Base-by-base conservation (phyloP, 1,139 yeast species). In the Hemisphaericaspora lyxosophila region DNA sequence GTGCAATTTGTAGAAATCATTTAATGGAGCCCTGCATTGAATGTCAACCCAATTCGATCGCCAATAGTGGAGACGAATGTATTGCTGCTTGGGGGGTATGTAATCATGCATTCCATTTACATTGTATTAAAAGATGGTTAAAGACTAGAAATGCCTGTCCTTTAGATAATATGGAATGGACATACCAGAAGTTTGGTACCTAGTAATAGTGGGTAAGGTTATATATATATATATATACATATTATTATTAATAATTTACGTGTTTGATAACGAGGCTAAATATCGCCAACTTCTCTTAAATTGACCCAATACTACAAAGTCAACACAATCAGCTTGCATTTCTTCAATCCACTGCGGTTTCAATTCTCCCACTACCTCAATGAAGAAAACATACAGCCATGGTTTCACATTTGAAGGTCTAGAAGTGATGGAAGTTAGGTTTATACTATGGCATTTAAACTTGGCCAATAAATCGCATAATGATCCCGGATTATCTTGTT, bases 1-100 rank as follows among this genome's bases (percentile, higher is more conserved):
- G 99, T 70, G 97, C 99, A 32, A 94, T 94, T 60, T 94, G 99
- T 73, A 79, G 98, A 56, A 94, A 92, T 62, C 97, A 92, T 64
- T 77, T 92, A 52, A 94, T 94, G 99, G 99, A 94, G 53, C 95
- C 95, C 17, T 94, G 99, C 63, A 92, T 94, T 49, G 98, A 90
- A 59, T 94, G 99, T 60, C 96, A 89, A 61, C 86, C 96, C 13
- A 82, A 84, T 54, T 82, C 85, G 29, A 82, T 81, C 59, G 77
- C 62, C 41, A 66, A 80, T 37, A 68, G 83, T n/a, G 75, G 78
- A 34, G 84, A 80, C 33, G 94, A 85, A 50, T 94, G 99, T 67
- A 83, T 87, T 36, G 95, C 96, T 7, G 97, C 97, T 2, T 90
- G 97, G 95, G 99, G 98, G 30, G 78, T 78, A 39, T 92, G 99